Conservation (phyloP, 805 yeast genomes). For the Diddensiella transvaalensis region DNA sequence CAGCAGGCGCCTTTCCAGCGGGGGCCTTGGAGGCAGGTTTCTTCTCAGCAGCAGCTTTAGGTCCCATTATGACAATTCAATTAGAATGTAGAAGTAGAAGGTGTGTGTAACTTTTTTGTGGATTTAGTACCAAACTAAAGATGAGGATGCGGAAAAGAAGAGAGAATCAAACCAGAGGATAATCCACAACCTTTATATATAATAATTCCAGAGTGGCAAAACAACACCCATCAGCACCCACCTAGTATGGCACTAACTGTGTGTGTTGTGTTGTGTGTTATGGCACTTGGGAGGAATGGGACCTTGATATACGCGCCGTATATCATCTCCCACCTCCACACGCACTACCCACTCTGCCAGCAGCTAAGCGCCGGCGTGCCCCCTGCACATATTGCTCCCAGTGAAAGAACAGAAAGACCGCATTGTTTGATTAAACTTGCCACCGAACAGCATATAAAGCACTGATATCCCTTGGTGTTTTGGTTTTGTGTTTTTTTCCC, state of each 20-base stretch:
- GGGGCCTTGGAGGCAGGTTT: conserved; percentile 52
- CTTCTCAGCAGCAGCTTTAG: conserved; percentile 54
- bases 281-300: too few species aligned
- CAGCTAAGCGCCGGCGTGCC: too few species aligned
- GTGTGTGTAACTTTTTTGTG: conserved; percentile 27
- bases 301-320: conserved; percentile 8
- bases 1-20: conserved; percentile 97
- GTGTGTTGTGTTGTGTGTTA: too few species aligned
- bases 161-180: conserved; percentile 2
- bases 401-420: neutral
- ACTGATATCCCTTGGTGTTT: neutral
- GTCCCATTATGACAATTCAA: conserved; percentile 34
- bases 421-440: neutral
- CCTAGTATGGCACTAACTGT: too few species aligned
- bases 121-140: conserved; percentile 20
- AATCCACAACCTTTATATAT: neutral
- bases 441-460: conserved; percentile 5
- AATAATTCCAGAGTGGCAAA: too few species aligned
- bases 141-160: conserved; percentile 26
- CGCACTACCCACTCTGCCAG: too few species aligned
- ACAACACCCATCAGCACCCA: too few species aligned
- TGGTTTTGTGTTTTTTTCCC: conserved; percentile 21
- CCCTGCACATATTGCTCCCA: too few species aligned
- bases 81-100: conserved; percentile 10
- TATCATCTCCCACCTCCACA: too few species aligned